A percentile compares a stretch with the other conserved stretches of the same genome.
Evolutionary conservation across 345 rosid species (phyloP).

Genomic region (Dipteronia dyeriana): DNA sequence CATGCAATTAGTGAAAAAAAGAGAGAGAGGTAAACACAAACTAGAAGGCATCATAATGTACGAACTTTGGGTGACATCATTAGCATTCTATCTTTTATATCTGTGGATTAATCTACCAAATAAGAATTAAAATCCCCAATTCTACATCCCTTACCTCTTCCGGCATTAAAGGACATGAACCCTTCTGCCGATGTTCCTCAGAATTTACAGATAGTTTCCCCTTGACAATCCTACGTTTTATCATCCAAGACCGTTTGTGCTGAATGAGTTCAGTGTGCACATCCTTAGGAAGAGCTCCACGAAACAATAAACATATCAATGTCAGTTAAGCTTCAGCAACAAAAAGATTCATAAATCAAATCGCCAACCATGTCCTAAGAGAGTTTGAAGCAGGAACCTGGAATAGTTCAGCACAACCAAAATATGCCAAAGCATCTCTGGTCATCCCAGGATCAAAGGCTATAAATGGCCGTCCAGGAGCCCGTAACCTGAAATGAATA

Average conservation of each 20-base stretch:
- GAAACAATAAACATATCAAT: constrained; percentile 29
- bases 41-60: neutral
- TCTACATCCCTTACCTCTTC: constrained; percentile 71
- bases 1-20: neutral
- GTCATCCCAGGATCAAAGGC: constrained; percentile 99
- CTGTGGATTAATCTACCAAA: constrained; percentile 5
- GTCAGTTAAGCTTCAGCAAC: constrained; percentile 22
- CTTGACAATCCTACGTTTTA: constrained; percentile 77
- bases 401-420: constrained; percentile 97
- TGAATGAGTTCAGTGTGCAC: constrained; percentile 95
- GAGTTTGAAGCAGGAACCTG: constrained; percentile 66
- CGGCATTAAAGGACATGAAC: constrained; percentile 88
- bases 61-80: neutral
- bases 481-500: constrained; percentile 54
- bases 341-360: constrained; percentile 16
- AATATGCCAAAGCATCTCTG: constrained; percentile 90
- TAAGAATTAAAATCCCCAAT: neutral
- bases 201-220: constrained; percentile 76
- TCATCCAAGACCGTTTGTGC: constrained; percentile 93
- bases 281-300: constrained; percentile 82
- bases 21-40: neutral
- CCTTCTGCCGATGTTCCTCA: constrained; percentile 57
- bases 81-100: neutral
- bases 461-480: constrained; percentile 85
- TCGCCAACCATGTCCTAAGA: constrained; percentile 13